Evolutionary conservation across 345 rosid genomes (phyloP).

Genomic region (Salix purpurea): DNA sequence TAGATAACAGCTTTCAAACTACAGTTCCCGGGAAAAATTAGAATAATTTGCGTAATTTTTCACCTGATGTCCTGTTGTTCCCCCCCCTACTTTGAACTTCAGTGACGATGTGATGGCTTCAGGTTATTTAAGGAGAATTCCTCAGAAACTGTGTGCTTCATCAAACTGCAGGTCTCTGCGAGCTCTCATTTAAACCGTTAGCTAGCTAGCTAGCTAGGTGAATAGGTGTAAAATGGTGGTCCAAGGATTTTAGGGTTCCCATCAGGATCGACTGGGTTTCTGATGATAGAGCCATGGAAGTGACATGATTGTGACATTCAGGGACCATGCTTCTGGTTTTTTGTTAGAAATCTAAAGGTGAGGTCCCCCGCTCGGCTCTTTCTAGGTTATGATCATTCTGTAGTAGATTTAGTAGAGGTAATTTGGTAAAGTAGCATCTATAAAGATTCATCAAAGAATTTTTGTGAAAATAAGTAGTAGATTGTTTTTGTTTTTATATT

Average conservation of each 20-base stretch:
- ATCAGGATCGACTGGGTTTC: slow-evolving; percentile 16
- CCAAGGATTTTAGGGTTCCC: slow-evolving; percentile 32
- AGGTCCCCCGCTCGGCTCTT: slow-evolving; percentile 16
- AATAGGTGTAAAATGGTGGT: slow-evolving; percentile 1
- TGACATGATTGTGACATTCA: slow-evolving; percentile 51
- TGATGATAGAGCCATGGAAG: slow-evolving; percentile 32
- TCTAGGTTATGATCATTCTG: slow-evolving; percentile 32
- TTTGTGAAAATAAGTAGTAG: not conserved
- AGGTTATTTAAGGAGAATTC: not conserved
- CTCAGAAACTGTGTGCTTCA: not conserved
- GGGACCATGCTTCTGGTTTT: slow-evolving; percentile 6
- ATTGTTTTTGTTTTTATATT: not conserved
- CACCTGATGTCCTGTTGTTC: not conserved
- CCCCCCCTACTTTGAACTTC: not conserved
- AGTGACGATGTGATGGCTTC: not conserved
- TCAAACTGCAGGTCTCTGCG: not conserved
- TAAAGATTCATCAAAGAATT: not conserved
- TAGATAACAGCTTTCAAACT: too few relatives aligned
- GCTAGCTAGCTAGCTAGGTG: not conserved
- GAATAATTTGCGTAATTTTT: not conserved
- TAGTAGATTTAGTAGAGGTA: slow-evolving; percentile 27
- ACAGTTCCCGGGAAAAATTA: not conserved
- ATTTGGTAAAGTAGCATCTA: slow-evolving; percentile 1
- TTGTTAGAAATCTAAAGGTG: not conserved
- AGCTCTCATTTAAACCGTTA: not conserved